These are phyloP conservation scores for Cyclanthera cordifolia DNA, from an alignment of 306 rosid species.

Conservation along the genomic window DNA sequence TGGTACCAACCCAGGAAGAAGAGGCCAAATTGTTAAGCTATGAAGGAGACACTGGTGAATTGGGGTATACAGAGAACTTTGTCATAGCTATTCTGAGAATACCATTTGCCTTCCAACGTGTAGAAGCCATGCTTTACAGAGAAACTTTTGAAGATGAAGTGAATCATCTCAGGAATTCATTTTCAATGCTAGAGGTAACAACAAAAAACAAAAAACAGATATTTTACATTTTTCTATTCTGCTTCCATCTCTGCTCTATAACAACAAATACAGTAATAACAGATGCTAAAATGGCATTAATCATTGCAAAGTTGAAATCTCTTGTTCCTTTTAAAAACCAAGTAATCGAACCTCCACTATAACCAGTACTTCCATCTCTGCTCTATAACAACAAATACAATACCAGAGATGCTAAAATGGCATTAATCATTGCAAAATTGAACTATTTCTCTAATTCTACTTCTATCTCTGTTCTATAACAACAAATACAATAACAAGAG, in stretches of 20 bases:
- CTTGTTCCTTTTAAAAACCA: no score
- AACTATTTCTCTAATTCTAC: neutral
- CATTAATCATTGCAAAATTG: neutral
- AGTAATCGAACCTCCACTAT: no score
- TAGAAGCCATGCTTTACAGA: slow-evolving; percentile 72
- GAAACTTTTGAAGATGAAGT: slow-evolving; percentile 92
- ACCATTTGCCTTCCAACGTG: slow-evolving; percentile 65
- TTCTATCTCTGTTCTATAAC: neutral
- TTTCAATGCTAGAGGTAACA: slow-evolving; percentile 84
- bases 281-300: neutral
- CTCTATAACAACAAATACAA: neutral
- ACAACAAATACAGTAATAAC: neutral
- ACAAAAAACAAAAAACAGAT: neutral
- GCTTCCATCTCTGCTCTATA: neutral
- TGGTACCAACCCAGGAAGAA: slow-evolving; percentile 84
- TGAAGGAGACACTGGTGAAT: slow-evolving; percentile 64
- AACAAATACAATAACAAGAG: neutral
- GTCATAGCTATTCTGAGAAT: slow-evolving; percentile 51
- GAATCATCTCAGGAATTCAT: slow-evolving; percentile 75
- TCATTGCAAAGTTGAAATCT: neutral
- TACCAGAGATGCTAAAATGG: neutral
- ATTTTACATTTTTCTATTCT: neutral
- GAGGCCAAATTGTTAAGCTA: slow-evolving; percentile 55
- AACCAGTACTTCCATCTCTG: neutral
- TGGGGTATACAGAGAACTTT: slow-evolving; percentile 80